Evolutionary conservation across 257 asterid genomes (phyloP).

Genomic region (Fraxinus anomala): DNA sequence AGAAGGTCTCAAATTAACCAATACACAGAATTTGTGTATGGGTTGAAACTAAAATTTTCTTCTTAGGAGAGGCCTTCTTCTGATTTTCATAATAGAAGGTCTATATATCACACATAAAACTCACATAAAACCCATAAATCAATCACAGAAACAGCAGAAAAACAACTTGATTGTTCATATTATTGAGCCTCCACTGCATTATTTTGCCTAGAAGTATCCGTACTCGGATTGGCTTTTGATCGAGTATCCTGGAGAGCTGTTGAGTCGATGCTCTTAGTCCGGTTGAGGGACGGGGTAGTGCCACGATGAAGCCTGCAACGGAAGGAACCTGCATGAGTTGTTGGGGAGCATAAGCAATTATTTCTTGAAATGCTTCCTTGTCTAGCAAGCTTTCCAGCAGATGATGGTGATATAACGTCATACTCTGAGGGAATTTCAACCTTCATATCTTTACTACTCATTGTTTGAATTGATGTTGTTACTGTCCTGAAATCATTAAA

Average conservation of each 20-base stretch:
- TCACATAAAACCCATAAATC: conserved; percentile 6
- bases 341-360: conserved; percentile 75
- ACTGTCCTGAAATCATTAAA: conserved; percentile 12
- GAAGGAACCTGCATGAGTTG: conserved; percentile 77
- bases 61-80: conserved; percentile 16
- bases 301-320: conserved; percentile 74
- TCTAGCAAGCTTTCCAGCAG: conserved; percentile 54
- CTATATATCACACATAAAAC: not conserved
- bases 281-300: conserved; percentile 36
- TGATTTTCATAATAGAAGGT: not conserved
- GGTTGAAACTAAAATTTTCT: not conserved
- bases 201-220: conserved; percentile 12
- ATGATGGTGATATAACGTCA: conserved; percentile 26
- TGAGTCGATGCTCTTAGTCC: conserved; percentile 63
- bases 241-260: conserved; percentile 30
- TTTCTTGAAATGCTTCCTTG: conserved; percentile 62
- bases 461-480: conserved; percentile 44
- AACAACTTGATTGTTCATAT: not conserved
- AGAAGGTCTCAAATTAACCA: not conserved
- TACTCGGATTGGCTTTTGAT: conserved; percentile 25
- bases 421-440: conserved; percentile 42
- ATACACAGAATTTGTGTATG: not conserved
- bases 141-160: not conserved
- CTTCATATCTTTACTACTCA: conserved; percentile 46
- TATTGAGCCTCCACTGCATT: conserved; percentile 34